Percentiles rank a stretch among this genome's conserved stretches.
These are phyloP conservation scores for Candida loeiensis DNA, from an alignment of 805 yeast genomes.

Conservation along the genomic window DNA sequence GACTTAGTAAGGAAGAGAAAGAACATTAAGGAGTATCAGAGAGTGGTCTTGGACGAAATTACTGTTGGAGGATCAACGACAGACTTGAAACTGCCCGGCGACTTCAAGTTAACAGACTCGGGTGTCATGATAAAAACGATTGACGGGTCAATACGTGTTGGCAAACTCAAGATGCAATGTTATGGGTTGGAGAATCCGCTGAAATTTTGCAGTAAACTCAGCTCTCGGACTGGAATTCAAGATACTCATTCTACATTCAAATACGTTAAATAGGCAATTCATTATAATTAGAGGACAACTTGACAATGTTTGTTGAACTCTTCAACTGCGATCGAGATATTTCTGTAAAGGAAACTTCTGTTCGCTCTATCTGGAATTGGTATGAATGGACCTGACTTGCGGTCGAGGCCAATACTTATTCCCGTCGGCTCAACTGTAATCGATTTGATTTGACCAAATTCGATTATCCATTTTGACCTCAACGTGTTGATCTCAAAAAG, in stretches of 20 bases:
- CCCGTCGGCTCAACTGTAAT: conserved; percentile 81
- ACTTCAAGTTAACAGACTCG: conserved; percentile 14
- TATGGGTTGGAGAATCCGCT: conserved; percentile 43
- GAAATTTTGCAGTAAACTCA: conserved; percentile 41
- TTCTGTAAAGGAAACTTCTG: conserved; percentile 62
- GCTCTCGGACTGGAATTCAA: conserved; percentile 2
- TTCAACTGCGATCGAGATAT: conserved; percentile 75
- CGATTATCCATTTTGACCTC: conserved; percentile 67
- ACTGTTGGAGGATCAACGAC: conserved; percentile 1
- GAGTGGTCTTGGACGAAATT: conserved; percentile 49
- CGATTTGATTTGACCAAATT: conserved; percentile 60
- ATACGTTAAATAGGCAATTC: background rate
- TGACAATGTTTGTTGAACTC: conserved; percentile 72
- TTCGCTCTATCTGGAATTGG: conserved; percentile 70
- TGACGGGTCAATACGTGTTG: conserved; percentile 40
- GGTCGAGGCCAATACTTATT: conserved; percentile 59
- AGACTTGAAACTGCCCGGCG: conserved; percentile 19
- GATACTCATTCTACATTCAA: background rate
- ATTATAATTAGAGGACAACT: conserved; percentile 29
- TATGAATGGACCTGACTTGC: conserved; percentile 56
- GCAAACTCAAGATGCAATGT: conserved; percentile 52
- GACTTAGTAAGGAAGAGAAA: conserved; percentile 31
- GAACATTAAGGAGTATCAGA: conserved; percentile 26
- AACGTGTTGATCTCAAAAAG: conserved; percentile 61
- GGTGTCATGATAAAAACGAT: conserved; percentile 39